phyloP scores from a whole-genome alignment of 1,139 yeast species.

The Kodamaea fungicola region DNA sequence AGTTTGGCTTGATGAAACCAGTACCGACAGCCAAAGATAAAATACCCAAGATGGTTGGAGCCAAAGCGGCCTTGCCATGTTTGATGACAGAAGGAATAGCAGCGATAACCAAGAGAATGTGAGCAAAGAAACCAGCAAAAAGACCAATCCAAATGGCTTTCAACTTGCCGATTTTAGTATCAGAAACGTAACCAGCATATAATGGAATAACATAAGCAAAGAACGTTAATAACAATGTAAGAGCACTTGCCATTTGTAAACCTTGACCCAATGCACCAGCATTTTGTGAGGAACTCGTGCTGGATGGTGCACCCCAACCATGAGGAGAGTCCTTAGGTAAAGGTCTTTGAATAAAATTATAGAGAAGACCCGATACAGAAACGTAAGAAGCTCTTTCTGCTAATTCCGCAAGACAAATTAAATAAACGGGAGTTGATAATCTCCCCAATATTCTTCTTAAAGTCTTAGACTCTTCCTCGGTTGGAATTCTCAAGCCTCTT shows the following conservation, averaged over 20 bases:
- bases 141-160: constrained; percentile 22
- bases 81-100: constrained; percentile 18
- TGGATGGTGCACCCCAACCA: constrained; percentile 15
- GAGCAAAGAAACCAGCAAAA: constrained; percentile 21
- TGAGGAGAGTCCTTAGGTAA: constrained; percentile 14
- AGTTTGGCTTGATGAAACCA: constrained; percentile 51
- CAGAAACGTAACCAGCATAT: constrained; percentile 21
- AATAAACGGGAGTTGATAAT: constrained; percentile 14
- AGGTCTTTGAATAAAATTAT: constrained; percentile 21
- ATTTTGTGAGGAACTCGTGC: constrained; percentile 9
- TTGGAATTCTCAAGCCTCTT: constrained; percentile 18
- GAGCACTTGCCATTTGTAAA: constrained; percentile 16
- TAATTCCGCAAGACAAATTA: constrained; percentile 20
- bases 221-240: constrained; percentile 18
- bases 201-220: constrained; percentile 21
- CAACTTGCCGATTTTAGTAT: constrained; percentile 18
- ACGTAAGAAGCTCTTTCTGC: constrained; percentile 24
- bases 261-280: constrained; percentile 22
- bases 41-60: constrained; percentile 17
- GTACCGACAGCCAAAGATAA: constrained; percentile 31
- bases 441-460: constrained; percentile 18
- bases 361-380: constrained; percentile 17
- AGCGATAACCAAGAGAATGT: constrained; percentile 20
- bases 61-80: constrained; percentile 16
- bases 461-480: constrained; percentile 12